Evolutionary conservation across 306 rosid genomes (phyloP), one percentile per base, ranked within the genome.

Genomic region (Cicer pinnatifidum): DNA sequence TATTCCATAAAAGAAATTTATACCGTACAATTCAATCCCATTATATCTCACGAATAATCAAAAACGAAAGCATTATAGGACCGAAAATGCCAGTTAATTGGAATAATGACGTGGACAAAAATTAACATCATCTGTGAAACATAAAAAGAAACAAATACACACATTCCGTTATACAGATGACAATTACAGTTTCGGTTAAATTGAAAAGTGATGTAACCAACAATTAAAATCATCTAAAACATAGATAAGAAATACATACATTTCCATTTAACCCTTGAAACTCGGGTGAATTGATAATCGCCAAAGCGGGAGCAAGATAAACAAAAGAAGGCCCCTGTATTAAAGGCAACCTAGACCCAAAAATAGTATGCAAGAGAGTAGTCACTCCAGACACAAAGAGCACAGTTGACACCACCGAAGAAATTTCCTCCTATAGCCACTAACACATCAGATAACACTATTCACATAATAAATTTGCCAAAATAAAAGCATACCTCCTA

Each of bases 261-360:
- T 94, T 89, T 81, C 73, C 93, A 65, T 86, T 95, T 57, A 95
- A 80, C 38, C 90, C 96, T 86, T 80, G 97, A 84, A 90, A 95
- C 80, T 91, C 97, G 0, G 92, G 84, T 61, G 99, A 91, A 78
- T 91, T 91, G 83, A 95, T 95, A 43, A 95, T 91, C 5, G 88
- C 93, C 80, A 95, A 82, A 9, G 83, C 96, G 0, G 99, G 99
- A 78, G 99, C 97, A 52, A 95, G 82, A 81, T 80, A 95, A 78
- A 95, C 96, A 85, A 91, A 91, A 15, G 99, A 95, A 2, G 99
- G 96, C 56, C 99, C 99, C 71, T 95, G 97, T 77, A 90, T 88
- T 90, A 95, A 81, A 16, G 99, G 97, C 82, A 95, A 86, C 82
- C 99, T 90, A 37, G 99, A 87, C 72, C 97, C 99, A 9, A 95